Evolutionary conservation across 805 yeast species (phyloP).

Genomic region (Saccharomycopsis microspora): DNA sequence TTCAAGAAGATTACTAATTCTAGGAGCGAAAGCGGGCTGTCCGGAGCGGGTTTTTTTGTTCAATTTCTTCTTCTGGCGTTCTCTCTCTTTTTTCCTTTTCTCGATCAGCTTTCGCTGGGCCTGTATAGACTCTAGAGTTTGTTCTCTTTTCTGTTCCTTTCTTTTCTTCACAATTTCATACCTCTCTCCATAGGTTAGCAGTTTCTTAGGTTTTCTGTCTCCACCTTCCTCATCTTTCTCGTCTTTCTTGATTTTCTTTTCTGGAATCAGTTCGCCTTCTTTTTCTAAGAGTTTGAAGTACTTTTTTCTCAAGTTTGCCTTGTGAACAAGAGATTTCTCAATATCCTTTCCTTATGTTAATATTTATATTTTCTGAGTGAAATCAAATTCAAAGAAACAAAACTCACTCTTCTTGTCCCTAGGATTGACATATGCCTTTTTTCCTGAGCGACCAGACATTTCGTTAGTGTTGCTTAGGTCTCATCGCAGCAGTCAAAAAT

Average conservation of each 20-base stretch:
- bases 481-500: not conserved
- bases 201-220: constrained; percentile 2
- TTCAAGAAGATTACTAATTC: constrained; percentile 66
- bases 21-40: constrained; percentile 87
- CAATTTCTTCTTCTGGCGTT: constrained; percentile 33
- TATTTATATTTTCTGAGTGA: not conserved
- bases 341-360: constrained; percentile 41
- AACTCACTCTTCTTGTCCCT: constrained; percentile 8
- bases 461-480: not conserved
- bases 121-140: constrained; percentile 30
- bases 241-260: constrained; percentile 19
- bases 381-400: not conserved
- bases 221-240: constrained; percentile 4
- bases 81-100: constrained; percentile 31
- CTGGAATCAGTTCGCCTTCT: constrained; percentile 52
- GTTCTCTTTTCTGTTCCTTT: constrained; percentile 27
- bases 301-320: constrained; percentile 69
- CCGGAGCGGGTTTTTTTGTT: constrained; percentile 56
- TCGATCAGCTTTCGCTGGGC: constrained; percentile 23
- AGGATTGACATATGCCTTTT: not conserved
- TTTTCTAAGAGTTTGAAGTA: constrained; percentile 70
- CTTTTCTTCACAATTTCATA: constrained; percentile 36
- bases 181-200: constrained; percentile 23
- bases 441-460: not conserved
- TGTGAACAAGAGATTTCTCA: constrained; percentile 62